Conservation (phyloP, 2,329 filamentous ascomycete species). For the Clonostachys byssicola region DNA sequence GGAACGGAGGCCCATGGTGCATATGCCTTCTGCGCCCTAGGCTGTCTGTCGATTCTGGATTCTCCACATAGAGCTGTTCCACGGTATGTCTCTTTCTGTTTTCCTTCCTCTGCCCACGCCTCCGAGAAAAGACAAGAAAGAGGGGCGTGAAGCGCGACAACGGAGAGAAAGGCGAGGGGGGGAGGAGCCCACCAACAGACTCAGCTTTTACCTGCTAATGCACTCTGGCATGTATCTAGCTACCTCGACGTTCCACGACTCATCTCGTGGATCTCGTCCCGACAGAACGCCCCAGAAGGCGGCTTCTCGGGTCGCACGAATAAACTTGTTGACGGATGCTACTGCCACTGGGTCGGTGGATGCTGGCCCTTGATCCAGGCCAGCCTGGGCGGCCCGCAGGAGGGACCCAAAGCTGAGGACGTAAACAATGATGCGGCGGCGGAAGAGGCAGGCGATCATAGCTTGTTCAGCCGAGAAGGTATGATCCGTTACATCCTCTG, state of each 20-base stretch:
- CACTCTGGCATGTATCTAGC: slow-evolving; percentile 30
- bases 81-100: slow-evolving; percentile 51
- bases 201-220: too few relatives aligned
- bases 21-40: slow-evolving; percentile 92
- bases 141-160: too few relatives aligned
- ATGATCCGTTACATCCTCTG: slow-evolving; percentile 84
- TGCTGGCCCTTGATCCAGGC: slow-evolving; percentile 92
- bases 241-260: slow-evolving; percentile 74
- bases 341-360: slow-evolving; percentile 95
- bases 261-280: slow-evolving; percentile 81
- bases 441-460: slow-evolving; percentile 24
- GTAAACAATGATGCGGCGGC: slow-evolving; percentile 11
- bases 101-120: too few relatives aligned
- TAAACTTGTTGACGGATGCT: slow-evolving; percentile 97
- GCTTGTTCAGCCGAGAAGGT: slow-evolving; percentile 77
- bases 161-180: not conserved
- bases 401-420: slow-evolving; percentile 7
- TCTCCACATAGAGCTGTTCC: slow-evolving; percentile 70
- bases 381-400: slow-evolving; percentile 54
- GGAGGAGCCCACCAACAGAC: slow-evolving; percentile 16
- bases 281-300: slow-evolving; percentile 87
- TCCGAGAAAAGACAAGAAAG: too few relatives aligned
- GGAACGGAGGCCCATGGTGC: slow-evolving; percentile 91
- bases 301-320: slow-evolving; percentile 93
- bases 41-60: slow-evolving; percentile 81